Base-by-base conservation (phyloP, 2,329 filamentous ascomycete genomes). In the Tolypocladium album region DNA sequence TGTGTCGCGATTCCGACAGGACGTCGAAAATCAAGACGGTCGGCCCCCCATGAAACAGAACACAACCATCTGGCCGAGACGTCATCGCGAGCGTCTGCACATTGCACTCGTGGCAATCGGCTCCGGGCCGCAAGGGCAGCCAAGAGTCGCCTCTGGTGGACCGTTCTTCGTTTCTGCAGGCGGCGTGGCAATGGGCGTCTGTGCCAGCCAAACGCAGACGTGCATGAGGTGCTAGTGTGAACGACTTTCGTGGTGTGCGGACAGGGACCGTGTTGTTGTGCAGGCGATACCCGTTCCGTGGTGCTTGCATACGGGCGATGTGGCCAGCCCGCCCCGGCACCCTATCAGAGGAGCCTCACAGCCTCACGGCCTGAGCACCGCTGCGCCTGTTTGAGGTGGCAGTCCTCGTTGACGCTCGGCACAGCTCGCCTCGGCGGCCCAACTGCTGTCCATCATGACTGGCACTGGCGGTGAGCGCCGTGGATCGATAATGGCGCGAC, bases 301-400 rank as follows among this genome's bases (percentile, higher is more conserved):
- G 22, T 55, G 50, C 31, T 15, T 55, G 50, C 27, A 36, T 17
- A 2, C 50, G 20, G 20, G 20, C 50, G 20, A 36, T 22, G 4
- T 36, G 50, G 17, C 20, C 31, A 15, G 50, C 31, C 31, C 11
- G 22, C 31, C 50, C 31, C 8, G n/a, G 22, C 31, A 38, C 31
- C 50, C 31, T 8, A 36, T 36, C 31, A 38, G 11, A 47, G 43
- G 27, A 55, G 50, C 31, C 13, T 22, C 20, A 38, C 20, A 22
- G 31, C 31, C 31, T 38, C 20, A 15, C 4, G 20, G 50, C 31
- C 11, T n/a, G 50, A 36, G 27, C 9, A 22, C 17, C 9, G 4
- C n/a, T n/a, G 50, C 27, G 8, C 17, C 27, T 22, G 27, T n/a
- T 36, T 15, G 20, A 17, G 11, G 59, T 63, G 58, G 63, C 62